These are phyloP conservation scores for Nakazawaea siamensis DNA, from an alignment of 805 yeast genomes.

Conservation along the genomic window DNA sequence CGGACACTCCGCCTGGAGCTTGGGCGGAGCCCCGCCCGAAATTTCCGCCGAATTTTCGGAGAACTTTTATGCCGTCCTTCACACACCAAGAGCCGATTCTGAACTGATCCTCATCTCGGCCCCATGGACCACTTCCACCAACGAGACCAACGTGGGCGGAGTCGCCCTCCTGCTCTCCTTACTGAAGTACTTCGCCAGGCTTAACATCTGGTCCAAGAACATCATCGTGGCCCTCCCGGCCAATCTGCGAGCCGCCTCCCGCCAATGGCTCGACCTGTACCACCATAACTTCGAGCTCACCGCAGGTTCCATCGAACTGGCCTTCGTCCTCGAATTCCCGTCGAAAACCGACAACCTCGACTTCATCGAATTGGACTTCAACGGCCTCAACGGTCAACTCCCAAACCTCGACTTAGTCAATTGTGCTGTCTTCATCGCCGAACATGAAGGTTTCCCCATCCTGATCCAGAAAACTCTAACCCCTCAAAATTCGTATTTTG, in stretches of 20 bases:
- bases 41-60: no score
- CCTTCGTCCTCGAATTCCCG: slow-evolving; percentile 76
- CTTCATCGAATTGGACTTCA: slow-evolving; percentile 65
- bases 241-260: slow-evolving; percentile 56
- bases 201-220: slow-evolving; percentile 95
- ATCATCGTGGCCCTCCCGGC: slow-evolving; percentile 79
- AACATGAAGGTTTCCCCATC: slow-evolving; percentile 68
- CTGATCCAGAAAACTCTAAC: slow-evolving; percentile 57
- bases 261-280: slow-evolving; percentile 92
- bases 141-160: slow-evolving; percentile 69
- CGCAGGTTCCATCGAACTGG: slow-evolving; percentile 92
- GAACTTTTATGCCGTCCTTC: slow-evolving; percentile 74
- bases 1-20: no score
- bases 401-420: slow-evolving; percentile 91
- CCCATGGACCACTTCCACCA: slow-evolving; percentile 74
- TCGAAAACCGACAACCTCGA: slow-evolving; percentile 57
- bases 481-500: slow-evolving; percentile 37
- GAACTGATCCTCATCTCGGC: slow-evolving; percentile 89
- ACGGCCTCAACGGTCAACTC: slow-evolving; percentile 90
- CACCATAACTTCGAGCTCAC: slow-evolving; percentile 79
- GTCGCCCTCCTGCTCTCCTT: slow-evolving; percentile 63
- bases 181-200: slow-evolving; percentile 70
- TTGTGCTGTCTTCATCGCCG: slow-evolving; percentile 63
- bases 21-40: no score
- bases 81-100: slow-evolving; percentile 93